Conservation (phyloP, 805 yeast species). For the Starmerella powellii region DNA sequence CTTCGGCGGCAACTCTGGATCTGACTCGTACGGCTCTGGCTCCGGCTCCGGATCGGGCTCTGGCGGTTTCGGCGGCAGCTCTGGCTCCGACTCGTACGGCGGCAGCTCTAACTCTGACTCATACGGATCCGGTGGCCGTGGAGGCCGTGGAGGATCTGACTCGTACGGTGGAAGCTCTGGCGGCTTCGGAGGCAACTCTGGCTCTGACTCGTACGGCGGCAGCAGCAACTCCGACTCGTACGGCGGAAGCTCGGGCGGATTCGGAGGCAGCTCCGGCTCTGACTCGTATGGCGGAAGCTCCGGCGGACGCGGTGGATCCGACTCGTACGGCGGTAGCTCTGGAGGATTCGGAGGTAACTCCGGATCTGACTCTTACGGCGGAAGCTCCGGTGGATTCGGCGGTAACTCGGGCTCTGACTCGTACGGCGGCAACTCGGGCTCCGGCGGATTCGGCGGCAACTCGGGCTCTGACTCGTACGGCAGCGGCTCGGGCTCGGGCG, state of each 20-base stretch:
- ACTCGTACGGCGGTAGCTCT: conserved; percentile 6
- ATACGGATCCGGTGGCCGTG: conserved; percentile 21
- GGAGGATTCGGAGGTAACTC: conserved; percentile 15
- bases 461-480: conserved; percentile 28
- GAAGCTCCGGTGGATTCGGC: conserved; percentile 22
- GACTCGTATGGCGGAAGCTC: conserved; percentile 20
- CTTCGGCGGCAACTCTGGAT: conserved; percentile 23
- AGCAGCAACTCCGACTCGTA: conserved; percentile 29
- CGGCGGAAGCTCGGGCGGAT: conserved; percentile 11
- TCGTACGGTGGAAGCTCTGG: conserved; percentile 21
- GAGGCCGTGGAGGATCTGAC: conserved; percentile 15
- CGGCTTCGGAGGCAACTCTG: conserved; percentile 15
- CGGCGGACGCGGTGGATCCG: conserved; percentile 3
- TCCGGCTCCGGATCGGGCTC: conserved; percentile 5
- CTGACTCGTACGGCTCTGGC: conserved; percentile 23
- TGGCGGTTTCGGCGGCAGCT: conserved; percentile 1
- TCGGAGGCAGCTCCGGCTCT: conserved; percentile 26
- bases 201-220: conserved; percentile 28
- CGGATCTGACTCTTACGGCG: conserved; percentile 10
- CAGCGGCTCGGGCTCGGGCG: conserved; percentile 30
- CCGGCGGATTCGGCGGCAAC: conserved; percentile 20
- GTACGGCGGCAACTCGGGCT: conserved; percentile 20
- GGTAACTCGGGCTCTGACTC: conserved; percentile 16
- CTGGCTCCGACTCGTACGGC: conserved; percentile 3
- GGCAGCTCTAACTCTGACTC: conserved; percentile 20